Evolutionary conservation across 257 asterid genomes (phyloP).

Genomic region (Solanum neorickii): DNA sequence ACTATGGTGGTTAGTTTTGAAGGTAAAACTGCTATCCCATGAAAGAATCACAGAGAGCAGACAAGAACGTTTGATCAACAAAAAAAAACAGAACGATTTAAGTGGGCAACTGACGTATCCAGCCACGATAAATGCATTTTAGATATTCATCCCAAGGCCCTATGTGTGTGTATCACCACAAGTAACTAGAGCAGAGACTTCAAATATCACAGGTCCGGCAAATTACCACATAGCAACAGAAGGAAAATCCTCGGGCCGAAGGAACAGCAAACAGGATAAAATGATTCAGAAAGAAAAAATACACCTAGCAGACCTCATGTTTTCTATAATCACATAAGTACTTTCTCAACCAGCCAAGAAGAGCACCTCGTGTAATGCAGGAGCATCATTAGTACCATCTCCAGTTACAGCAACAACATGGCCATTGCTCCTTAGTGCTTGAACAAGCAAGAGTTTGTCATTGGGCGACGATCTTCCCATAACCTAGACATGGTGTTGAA

Average conservation of each 20-base stretch:
- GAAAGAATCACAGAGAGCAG: neutral
- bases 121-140: neutral
- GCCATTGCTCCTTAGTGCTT: slow-evolving; percentile 81
- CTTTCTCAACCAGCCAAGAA: neutral
- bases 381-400: slow-evolving; percentile 99
- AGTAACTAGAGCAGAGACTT: neutral
- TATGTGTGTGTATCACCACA: neutral
- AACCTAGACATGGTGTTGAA: slow-evolving; percentile 33
- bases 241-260: neutral
- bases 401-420: slow-evolving; percentile 99
- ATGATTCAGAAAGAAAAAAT: neutral
- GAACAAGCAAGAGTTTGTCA: slow-evolving; percentile 91
- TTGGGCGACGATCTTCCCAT: slow-evolving; percentile 99
- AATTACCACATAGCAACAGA: neutral
- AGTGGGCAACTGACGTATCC: neutral
- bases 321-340: neutral
- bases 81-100: neutral
- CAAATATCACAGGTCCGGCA: neutral
- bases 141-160: neutral
- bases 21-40: neutral
- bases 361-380: slow-evolving; percentile 89
- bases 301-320: neutral
- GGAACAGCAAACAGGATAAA: neutral
- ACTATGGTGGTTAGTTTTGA: neutral
- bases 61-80: neutral